These are phyloP conservation scores for Cavenderia fasciculata DNA, from an alignment of 78 protist species.

Conservation along the genomic window DNA sequence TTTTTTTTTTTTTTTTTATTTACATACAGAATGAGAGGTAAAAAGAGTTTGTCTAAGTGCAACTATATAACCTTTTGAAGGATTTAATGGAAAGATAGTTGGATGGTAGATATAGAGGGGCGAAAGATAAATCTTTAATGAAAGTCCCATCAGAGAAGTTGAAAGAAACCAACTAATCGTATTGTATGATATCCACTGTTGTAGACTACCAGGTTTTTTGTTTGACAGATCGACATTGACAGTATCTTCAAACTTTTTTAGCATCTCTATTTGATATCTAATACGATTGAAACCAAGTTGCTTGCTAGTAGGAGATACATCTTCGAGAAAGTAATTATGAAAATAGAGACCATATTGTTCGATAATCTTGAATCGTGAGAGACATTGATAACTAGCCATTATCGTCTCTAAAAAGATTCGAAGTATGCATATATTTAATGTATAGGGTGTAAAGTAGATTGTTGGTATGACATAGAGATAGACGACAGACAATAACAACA, in stretches of 20 bases:
- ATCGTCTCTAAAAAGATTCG: background rate
- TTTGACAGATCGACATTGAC: background rate
- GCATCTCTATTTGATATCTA: background rate
- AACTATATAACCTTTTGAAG: slow-evolving; percentile 4
- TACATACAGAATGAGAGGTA: background rate
- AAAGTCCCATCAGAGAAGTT: slow-evolving; percentile 3
- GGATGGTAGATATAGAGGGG: slow-evolving; percentile 24
- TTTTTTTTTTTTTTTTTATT: background rate
- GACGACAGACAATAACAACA: no score
- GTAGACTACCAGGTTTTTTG: background rate
- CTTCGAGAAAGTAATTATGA: background rate
- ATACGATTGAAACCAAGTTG: background rate
- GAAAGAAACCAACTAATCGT: slow-evolving; percentile 12
- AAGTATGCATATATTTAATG: background rate
- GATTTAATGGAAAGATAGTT: slow-evolving; percentile 21
- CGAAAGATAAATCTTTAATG: background rate
- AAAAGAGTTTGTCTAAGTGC: slow-evolving; percentile 16
- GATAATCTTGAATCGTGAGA: background rate
- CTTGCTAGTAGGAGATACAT: background rate
- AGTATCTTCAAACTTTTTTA: background rate
- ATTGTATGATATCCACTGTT: slow-evolving; percentile 26
- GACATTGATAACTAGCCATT: background rate
- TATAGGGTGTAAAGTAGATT: background rate
- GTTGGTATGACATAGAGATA: background rate
- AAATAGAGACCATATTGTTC: background rate